Conservation (phyloP, 257 asterid genomes). For the Solanum etuberosum region DNA sequence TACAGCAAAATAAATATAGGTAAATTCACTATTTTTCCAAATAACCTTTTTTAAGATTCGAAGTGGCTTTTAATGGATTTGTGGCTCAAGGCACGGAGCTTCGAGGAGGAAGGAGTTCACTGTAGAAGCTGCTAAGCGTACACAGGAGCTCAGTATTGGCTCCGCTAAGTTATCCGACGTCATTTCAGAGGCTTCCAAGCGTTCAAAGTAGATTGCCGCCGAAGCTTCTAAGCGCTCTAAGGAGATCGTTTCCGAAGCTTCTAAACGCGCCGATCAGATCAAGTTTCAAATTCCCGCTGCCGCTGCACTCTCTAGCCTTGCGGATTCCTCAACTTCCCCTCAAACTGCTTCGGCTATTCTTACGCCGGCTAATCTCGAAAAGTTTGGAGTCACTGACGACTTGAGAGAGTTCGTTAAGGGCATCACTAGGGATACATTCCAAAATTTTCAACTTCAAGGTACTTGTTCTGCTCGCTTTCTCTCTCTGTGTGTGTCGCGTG, state of each 20-base stretch:
- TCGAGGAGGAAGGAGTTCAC: slow-evolving; percentile 84
- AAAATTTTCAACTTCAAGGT: slow-evolving; percentile 80
- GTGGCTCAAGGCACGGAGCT: slow-evolving; percentile 68
- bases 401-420: slow-evolving; percentile 69
- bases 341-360: not conserved
- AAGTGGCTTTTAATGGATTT: too few relatives aligned
- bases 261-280: slow-evolving; percentile 85
- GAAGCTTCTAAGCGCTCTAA: slow-evolving; percentile 63
- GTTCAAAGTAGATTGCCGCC: slow-evolving; percentile 18
- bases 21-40: too few relatives aligned
- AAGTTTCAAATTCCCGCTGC: slow-evolving; percentile 70
- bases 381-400: slow-evolving; percentile 70
- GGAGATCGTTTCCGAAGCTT: slow-evolving; percentile 47
- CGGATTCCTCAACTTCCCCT: slow-evolving; percentile 20
- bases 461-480: not conserved
- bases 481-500: not conserved
- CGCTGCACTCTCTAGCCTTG: slow-evolving; percentile 33
- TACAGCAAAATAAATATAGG: too few relatives aligned
- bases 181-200: slow-evolving; percentile 38
- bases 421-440: slow-evolving; percentile 51
- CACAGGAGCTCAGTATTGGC: slow-evolving; percentile 58
- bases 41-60: too few relatives aligned
- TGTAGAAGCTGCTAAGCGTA: slow-evolving; percentile 24
- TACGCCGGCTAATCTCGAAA: slow-evolving; percentile 38
- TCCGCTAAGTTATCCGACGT: slow-evolving; percentile 60